Percentiles rank a stretch among this genome's conserved stretches.
phyloP scores from a whole-genome alignment of 1,284 basidiomycete species.

The Phylloporus gajari region DNA sequence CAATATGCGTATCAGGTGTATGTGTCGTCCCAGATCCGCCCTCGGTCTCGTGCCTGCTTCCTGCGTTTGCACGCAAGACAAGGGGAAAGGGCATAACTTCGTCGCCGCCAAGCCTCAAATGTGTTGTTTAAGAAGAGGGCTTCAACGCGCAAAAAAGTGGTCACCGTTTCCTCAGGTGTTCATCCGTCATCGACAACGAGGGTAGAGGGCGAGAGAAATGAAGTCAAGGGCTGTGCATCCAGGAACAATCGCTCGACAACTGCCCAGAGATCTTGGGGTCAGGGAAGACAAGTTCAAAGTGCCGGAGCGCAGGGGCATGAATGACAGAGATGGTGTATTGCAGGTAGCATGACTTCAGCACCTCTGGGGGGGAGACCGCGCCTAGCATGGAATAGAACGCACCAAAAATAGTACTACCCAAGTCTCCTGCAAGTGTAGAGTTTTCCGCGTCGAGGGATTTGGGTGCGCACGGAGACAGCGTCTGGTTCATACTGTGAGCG shows the following conservation, averaged over 20 bases:
- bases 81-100: slow-evolving; percentile 38
- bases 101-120: slow-evolving; percentile 41
- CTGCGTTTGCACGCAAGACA: slow-evolving; percentile 20
- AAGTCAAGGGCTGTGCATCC: slow-evolving; percentile 14
- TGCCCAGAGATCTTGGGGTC: slow-evolving; percentile 43
- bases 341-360: slow-evolving; percentile 45
- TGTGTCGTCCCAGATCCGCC: not conserved
- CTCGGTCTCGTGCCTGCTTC: slow-evolving; percentile 7
- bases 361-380: slow-evolving; percentile 40
- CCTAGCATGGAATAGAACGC: too few species aligned
- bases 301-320: slow-evolving; percentile 42
- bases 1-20: slow-evolving; percentile 18
- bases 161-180: slow-evolving; percentile 18
- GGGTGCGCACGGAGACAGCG: slow-evolving; percentile 30
- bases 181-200: slow-evolving; percentile 2
- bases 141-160: slow-evolving; percentile 39
- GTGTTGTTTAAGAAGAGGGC: slow-evolving; percentile 41
- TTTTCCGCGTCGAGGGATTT: slow-evolving; percentile 43
- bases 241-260: slow-evolving; percentile 32
- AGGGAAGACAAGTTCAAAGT: slow-evolving; percentile 46
- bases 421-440: slow-evolving; percentile 37
- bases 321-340: slow-evolving; percentile 43
- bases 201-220: slow-evolving; percentile 5
- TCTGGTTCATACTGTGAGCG: slow-evolving; percentile 7
- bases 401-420: too few species aligned